Evolutionary conservation across 306 rosid genomes (phyloP), one percentile per base, ranked within the genome.

Genomic region (Psophocarpus tetragonolobus): DNA sequence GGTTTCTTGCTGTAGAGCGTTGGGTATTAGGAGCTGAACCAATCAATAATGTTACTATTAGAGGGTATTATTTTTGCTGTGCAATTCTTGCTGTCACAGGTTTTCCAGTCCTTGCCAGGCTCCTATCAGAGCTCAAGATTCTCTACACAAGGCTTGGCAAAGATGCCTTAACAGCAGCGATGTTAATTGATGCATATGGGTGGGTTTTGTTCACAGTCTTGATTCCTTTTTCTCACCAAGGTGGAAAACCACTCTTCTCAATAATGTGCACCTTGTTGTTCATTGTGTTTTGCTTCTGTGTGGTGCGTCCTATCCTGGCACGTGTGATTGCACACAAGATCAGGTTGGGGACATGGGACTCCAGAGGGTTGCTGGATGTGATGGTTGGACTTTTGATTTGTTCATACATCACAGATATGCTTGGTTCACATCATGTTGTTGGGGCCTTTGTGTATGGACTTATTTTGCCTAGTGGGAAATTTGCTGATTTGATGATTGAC

Each of bases 391-490:
- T 61, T 17, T 15, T 78, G 8, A 13, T 68, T 18, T 78, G 68
- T 23, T 54, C 73, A 1, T 73, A 3, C 5, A 76, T 83, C 68
- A 83, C 86, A 0, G 84, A 83, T 41, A 8, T 11, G 17, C 47
- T 79, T n/a, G 84, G 86, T 2, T 24, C 77, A 8, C 87, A 83
- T 41, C 71, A 76, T 7, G 30, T 60, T 64, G 72, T 83, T 20
- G 87, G 87, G 51, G 84, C 87, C 32, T 80, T 80, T 65, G 38
- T 80, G 60, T 83, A 66, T 74, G 86, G 83, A 20, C 61, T 83
- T 3, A 78, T 78, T 13, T 67, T 83, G 9, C 83, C 86, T 13
- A 56, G 60, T 39, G 84, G 84, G 14, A 58, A 29, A 8, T 74
- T 84, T 51, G 81, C 70, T 21, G 81, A 70, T 3, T 29, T 54